A percentile compares a stretch with the other conserved stretches of the same genome.
Evolutionary conservation across 371 early-diverging fungal species (phyloP).

Genomic region (Nematocida homosporus): DNA sequence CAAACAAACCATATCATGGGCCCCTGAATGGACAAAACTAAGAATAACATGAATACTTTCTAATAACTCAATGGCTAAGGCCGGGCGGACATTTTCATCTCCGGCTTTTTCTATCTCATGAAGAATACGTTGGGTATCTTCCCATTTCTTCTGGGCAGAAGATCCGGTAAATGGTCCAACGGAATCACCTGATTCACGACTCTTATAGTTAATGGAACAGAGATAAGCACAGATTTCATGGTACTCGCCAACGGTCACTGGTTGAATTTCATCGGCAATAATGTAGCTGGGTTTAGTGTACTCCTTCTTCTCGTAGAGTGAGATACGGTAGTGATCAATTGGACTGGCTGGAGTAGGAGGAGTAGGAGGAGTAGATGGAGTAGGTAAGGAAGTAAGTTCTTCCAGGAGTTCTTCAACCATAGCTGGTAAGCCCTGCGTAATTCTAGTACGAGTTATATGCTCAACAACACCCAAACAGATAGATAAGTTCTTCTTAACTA

Average conservation of each 20-base stretch:
- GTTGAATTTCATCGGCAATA: slow-evolving; percentile 13
- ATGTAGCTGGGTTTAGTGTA: slow-evolving; percentile 32
- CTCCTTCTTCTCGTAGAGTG: slow-evolving; percentile 1
- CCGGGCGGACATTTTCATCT: slow-evolving; percentile 40
- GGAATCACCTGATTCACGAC: slow-evolving; percentile 53
- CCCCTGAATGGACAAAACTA: slow-evolving; percentile 27
- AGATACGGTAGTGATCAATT: neutral
- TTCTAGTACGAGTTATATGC: slow-evolving; percentile 23
- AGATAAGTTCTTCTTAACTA: slow-evolving; percentile 61
- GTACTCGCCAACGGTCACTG: slow-evolving; percentile 35
- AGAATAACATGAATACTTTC: slow-evolving; percentile 47
- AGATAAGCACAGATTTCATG: slow-evolving; percentile 42
- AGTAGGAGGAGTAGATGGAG: neutral
- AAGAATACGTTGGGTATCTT: slow-evolving; percentile 64
- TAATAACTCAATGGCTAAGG: slow-evolving; percentile 35
- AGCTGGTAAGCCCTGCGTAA: neutral
- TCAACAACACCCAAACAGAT: slow-evolving; percentile 63
- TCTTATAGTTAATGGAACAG: slow-evolving; percentile 51
- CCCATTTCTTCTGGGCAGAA: slow-evolving; percentile 64
- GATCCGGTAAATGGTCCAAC: slow-evolving; percentile 60
- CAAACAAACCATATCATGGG: slow-evolving; percentile 60
- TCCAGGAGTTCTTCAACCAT: slow-evolving; percentile 38
- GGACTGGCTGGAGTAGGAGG: neutral
- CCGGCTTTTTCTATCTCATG: slow-evolving; percentile 58
- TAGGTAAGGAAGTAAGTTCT: neutral